Evolutionary conservation across 331 rosid species (phyloP).

Genomic region (Quercus phellos): DNA sequence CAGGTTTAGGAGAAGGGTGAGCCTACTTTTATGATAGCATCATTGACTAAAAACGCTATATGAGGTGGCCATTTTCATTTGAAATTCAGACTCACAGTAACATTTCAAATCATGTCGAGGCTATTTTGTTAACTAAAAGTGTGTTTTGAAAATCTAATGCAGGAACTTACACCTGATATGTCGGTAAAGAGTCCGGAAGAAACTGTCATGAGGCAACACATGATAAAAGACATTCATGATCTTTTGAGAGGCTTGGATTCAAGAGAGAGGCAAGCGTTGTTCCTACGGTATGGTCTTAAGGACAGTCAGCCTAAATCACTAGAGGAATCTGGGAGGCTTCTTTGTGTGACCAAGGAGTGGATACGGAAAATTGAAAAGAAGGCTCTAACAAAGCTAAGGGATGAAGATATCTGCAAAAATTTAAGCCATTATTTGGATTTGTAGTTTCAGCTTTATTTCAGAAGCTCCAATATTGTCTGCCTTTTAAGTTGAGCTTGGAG

Average conservation of each 20-base stretch:
- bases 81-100: too few relatives aligned
- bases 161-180: conserved; percentile 53
- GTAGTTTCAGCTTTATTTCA: conserved; percentile 15
- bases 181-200: conserved; percentile 61
- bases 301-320: conserved; percentile 64
- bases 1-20: too few relatives aligned
- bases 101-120: neutral
- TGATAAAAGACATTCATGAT: conserved; percentile 48
- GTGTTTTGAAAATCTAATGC: conserved; percentile 24
- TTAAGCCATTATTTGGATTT: conserved; percentile 54
- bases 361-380: conserved; percentile 70
- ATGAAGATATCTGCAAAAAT: conserved; percentile 33
- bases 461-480: conserved; percentile 14
- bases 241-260: conserved; percentile 57
- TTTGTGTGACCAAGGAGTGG: conserved; percentile 81
- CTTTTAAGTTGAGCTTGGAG: too few relatives aligned
- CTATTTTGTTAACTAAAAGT: conserved; percentile 9
- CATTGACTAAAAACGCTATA: too few relatives aligned
- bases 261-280: conserved; percentile 67
- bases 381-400: conserved; percentile 53
- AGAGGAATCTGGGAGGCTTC: conserved; percentile 63
- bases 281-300: conserved; percentile 65
- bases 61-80: too few relatives aligned
- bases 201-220: conserved; percentile 56
- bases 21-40: too few relatives aligned